Base-by-base conservation (phyloP, 2,329 filamentous ascomycete genomes). In the Aspergillus transmontanensis region DNA sequence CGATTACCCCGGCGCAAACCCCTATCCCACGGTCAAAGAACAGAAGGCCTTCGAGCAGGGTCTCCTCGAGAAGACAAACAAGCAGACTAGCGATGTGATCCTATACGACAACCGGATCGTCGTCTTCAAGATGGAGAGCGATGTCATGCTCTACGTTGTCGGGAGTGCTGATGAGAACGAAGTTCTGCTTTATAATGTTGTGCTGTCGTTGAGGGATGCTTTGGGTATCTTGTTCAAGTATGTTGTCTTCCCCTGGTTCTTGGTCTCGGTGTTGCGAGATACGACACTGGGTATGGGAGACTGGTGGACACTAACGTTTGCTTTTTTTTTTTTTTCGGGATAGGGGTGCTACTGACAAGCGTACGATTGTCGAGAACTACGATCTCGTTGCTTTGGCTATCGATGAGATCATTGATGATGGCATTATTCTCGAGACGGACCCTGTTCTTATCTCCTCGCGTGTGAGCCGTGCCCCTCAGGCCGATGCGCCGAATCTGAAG, bases 11-110 rank as follows among this genome's bases (percentile, higher is more conserved):
- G 86, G 86, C 73, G 85, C 86, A 68, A 92, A 91, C 76, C 92
- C 94, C 26, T 98, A 97, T 80, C 85, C 92, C 63, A 93, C 92
- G 63, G 81, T 95, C 61, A 97, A 97, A 83, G 89, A 96, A 72
- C 95, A 99, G 82, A 97, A 96, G 80, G 87, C 91, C 2, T 99
- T 99, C 75, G 95, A 99, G 81, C 97, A 97, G 83, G 95, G 94
- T 6, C 86, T 99, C 45, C 83, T 97, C 64, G 90, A 97, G 74
- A 98, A 99, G 86, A 98, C 95, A 19, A 90, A 91, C 70, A 99
- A 98, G 85, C 93, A 96, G 82, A 94, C 88, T 16, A 93, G 91
- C 72, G 95, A 98, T 82, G 95, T 99, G 73, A 96, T 99, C 71
- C 88, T 99, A 61, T 98, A 97, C 82, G 95, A 99, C 81, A 96